Conservation (phyloP, 1,284 basidiomycete genomes). For the Ceratobasidium sp. region DNA sequence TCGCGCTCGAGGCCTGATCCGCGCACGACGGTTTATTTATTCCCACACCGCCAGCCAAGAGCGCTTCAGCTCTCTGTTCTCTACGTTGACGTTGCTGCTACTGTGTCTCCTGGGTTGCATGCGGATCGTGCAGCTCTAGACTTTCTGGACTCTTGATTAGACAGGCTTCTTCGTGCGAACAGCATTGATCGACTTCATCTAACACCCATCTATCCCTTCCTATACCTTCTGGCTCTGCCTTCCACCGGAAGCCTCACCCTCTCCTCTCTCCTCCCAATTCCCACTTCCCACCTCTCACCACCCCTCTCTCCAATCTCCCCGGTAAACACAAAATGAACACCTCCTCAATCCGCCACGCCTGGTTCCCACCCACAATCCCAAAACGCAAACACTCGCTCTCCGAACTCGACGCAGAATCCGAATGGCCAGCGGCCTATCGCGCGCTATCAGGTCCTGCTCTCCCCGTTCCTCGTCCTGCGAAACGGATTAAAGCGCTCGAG, state of each 20-base stretch:
- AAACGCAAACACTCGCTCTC: slow-evolving; percentile 32
- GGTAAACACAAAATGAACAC: slow-evolving; percentile 17
- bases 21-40: slow-evolving; percentile 26
- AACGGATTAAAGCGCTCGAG: slow-evolving; percentile 62
- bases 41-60: slow-evolving; percentile 13
- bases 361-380: slow-evolving; percentile 39
- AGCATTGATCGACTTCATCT: too few species aligned
- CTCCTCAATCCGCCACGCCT: slow-evolving; percentile 30
- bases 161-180: too few species aligned
- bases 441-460: not conserved
- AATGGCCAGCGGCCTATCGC: slow-evolving; percentile 32
- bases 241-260: too few species aligned
- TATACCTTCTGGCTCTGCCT: not conserved
- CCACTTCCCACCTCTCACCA: too few species aligned
- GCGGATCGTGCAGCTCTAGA: not conserved
- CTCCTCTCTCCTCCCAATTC: too few species aligned
- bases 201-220: not conserved
- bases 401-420: slow-evolving; percentile 26
- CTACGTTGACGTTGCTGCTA: not conserved
- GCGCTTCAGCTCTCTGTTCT: too few species aligned
- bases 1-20: not conserved
- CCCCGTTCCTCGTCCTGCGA: slow-evolving; percentile 5
- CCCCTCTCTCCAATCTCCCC: not conserved
- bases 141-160: too few species aligned
- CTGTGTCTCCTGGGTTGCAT: not conserved